Base-by-base conservation (phyloP, 2,329 filamentous ascomycete species). In the Aspergillus melleus region DNA sequence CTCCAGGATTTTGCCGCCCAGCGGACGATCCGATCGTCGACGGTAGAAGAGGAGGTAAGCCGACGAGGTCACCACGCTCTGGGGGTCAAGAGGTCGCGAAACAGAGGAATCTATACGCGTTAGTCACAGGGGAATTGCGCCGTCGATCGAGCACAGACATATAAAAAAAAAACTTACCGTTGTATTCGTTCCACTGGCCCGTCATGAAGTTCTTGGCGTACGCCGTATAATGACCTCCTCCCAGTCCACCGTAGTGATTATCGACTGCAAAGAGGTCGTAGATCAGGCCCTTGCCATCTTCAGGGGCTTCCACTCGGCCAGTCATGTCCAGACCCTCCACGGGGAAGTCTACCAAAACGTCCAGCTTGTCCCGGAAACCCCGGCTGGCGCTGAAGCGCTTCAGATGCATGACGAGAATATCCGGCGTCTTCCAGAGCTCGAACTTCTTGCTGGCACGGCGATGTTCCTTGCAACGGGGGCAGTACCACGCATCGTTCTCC, bases 1-100 rank as follows among this genome's bases (percentile, higher is more conserved):
- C 66, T 88, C 84, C 61, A 97, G 88, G 54, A 84, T 84, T 49
- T 88, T 83, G 26, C 93, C 93, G 59, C 95, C 95, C 65, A 99
- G 86, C 63, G 92, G 90, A 62, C 77, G 78, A 8, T 85, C 82
- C 5, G 92, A 91, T 64, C 92, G 89, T 59, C 95, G 90, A 46
- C 95, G 91, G 79, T 99, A 99, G 81, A 99, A 99, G 36, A 99
- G 83, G 11, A 99, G 84, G 76, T 99, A 99, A 0, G 95, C 95
- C 20, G 90, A 88, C 16, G 85, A 78, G 4, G 91, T 90, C 5
- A 96, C 85, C 9, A 92, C 85, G 29, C 80, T 81, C 36, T 84
- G 76, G 0, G 87, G 81, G 61, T 90, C 84, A 29, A 80, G 82
- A 6, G 84, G 81, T 66, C 83, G 83, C 36, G 83, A 85, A 19